Base-by-base conservation (phyloP, 176 grass and related monocot genomes). In the Alopecurus myosuroides region DNA sequence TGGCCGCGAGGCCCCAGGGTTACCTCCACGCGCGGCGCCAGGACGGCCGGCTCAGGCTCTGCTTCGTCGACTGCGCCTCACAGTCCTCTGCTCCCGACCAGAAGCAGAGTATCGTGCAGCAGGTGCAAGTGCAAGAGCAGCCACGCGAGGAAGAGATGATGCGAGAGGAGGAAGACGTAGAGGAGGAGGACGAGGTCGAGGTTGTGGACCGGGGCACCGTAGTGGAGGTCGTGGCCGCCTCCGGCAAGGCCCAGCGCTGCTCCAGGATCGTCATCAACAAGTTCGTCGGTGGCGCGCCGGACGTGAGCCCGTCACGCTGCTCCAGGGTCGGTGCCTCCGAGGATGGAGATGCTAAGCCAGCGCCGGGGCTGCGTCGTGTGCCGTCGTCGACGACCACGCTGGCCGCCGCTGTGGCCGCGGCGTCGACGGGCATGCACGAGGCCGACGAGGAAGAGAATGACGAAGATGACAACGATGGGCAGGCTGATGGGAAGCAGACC, bases 231-330 rank as follows among this genome's bases (percentile, higher is more conserved):
- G 40, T 77, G 4, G 78, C 36, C 4, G 70, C 68, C 11, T 58
- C 56, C 37, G 39, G 77, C 62, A 90, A 83, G 12, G 74, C 76
- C 22, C 86, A 86, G 22, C 86, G 88, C 6, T 73, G 70, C 70
- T 94, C 83, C 0, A 84, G 79, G 44, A n/a, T 94, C 70, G 86
- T 94, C 39, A 91, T 94, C 79, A 94, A 91, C 88, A 94, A 94
- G 80, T 91, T 94, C 83, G 82, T 94, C 18, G 89, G 92, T 36
- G 75, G 91, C 13, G 82, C 85, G 3, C 85, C 72, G 11, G 53
- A 61, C 70, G 1, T 0, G 1, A 72, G 45, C 35, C 73, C 80
- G 20, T 29, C 56, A 4, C 17, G 70, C 29, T 1, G 19, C 70
- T 45, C 1, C 14, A 1, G 41, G 0, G 11, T 4, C 19, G 19